Evolutionary conservation across 176 grass and related monocot genomes (phyloP).

Genomic region (Tuctoria greenei): DNA sequence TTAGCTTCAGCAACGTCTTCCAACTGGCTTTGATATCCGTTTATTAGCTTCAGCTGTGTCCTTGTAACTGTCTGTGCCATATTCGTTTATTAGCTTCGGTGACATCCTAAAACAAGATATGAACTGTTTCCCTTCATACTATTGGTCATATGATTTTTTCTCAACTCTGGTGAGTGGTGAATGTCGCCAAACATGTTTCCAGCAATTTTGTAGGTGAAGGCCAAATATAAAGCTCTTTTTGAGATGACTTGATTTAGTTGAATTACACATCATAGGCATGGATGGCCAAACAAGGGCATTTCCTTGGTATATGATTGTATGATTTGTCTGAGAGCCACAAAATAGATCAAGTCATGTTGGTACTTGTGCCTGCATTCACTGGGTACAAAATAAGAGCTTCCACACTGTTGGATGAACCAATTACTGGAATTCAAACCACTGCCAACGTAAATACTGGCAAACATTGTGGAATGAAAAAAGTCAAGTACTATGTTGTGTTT

Average conservation of each 20-base stretch:
- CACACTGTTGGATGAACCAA: neutral
- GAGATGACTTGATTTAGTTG: neutral
- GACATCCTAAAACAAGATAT: neutral
- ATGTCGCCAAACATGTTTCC: neutral
- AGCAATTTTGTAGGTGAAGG: neutral
- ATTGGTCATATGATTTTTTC: no score
- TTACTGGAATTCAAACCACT: neutral
- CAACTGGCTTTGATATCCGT: neutral
- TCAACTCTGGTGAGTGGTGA: neutral
- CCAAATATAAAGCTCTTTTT: neutral
- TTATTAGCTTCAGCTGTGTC: neutral
- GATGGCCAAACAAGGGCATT: slow-evolving; percentile 8
- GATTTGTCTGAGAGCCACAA: neutral
- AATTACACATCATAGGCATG: neutral
- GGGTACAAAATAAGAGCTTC: neutral
- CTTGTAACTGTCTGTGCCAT: neutral
- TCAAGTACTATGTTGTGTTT: neutral
- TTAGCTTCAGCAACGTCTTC: neutral
- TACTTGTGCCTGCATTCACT: neutral
- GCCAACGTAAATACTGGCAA: neutral
- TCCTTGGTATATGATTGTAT: neutral
- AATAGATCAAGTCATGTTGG: slow-evolving; percentile 15
- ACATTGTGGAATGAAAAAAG: neutral
- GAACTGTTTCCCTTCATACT: neutral
- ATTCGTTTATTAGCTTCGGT: neutral